Percentiles rank a stretch among this genome's conserved stretches.
Conservation (phyloP, 495 filamentous ascomycete species). For the Penicillium argentinense region DNA sequence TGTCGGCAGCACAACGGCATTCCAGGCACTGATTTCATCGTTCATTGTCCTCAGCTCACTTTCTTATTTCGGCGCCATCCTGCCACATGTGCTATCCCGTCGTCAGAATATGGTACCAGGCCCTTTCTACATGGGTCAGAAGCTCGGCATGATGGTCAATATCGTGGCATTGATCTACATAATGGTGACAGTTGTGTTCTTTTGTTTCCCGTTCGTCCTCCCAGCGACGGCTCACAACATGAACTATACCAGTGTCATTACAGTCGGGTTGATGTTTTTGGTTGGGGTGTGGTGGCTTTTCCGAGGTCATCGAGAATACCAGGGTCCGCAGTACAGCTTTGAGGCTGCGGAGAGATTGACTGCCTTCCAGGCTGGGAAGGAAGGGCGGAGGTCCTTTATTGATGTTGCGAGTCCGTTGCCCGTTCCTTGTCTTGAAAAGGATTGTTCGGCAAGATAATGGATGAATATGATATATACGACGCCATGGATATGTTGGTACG, state of each 20-base stretch:
- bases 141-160: constrained; percentile 57
- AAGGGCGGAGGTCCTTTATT: constrained; percentile 26
- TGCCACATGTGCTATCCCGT: constrained; percentile 63
- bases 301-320: constrained; percentile 26
- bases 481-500: background rate
- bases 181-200: constrained; percentile 64
- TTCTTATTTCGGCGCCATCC: constrained; percentile 70
- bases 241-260: constrained; percentile 69
- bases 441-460: constrained; percentile 8
- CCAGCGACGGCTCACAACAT: constrained; percentile 57
- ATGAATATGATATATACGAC: background rate
- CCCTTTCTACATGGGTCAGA: constrained; percentile 64
- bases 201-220: constrained; percentile 64
- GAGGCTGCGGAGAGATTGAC: constrained; percentile 30
- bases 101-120: constrained; percentile 63
- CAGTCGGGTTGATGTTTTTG: constrained; percentile 51
- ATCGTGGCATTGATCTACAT: constrained; percentile 60
- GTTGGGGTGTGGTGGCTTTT: constrained; percentile 35
- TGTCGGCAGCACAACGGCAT: constrained; percentile 66
- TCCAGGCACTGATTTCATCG: constrained; percentile 67
- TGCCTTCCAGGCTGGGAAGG: constrained; percentile 22
- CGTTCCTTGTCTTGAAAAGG: constrained; percentile 3
- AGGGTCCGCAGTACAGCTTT: constrained; percentile 33
- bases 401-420: constrained; percentile 14
- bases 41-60: constrained; percentile 74